These are phyloP conservation scores for Cyberlindnera euphorbiae DNA, from an alignment of 805 yeast genomes.

Conservation along the genomic window DNA sequence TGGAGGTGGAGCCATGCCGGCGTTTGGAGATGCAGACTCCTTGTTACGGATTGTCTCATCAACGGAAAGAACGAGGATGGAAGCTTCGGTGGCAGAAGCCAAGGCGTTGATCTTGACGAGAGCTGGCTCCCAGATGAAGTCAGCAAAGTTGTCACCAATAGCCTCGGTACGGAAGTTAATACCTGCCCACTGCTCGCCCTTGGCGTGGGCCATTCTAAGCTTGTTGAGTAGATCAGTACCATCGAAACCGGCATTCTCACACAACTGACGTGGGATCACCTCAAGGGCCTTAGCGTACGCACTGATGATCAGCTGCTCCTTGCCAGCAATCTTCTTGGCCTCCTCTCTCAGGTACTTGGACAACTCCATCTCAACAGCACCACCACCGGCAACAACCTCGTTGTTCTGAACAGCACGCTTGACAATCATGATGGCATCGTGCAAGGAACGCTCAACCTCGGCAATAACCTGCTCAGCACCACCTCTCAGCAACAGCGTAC, in stretches of 20 bases:
- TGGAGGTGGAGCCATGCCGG: conserved; percentile 43
- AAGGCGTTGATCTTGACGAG: conserved; percentile 91
- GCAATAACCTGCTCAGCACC: conserved; percentile 98
- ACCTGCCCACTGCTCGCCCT: conserved; percentile 90
- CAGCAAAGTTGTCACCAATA: conserved; percentile 78
- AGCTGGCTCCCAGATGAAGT: conserved; percentile 97
- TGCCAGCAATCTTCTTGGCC: conserved; percentile 86
- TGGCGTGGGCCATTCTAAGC: conserved; percentile 89
- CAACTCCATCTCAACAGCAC: conserved; percentile 97
- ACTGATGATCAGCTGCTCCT: conserved; percentile 87
- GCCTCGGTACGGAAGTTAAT: conserved; percentile 83
- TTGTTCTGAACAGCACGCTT: conserved; percentile 88
- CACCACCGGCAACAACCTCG: conserved; percentile 95
- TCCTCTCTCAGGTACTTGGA: conserved; percentile 84
- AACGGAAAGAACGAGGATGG: conserved; percentile 85
- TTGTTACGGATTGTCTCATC: conserved; percentile 88
- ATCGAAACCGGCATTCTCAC: conserved; percentile 99
- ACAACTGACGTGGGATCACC: conserved; percentile 92
- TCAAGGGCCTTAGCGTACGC: conserved; percentile 95
- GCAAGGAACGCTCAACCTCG: conserved; percentile 95
- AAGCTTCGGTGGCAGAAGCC: conserved; percentile 95
- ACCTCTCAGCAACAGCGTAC: conserved; percentile 90
- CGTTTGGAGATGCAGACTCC: conserved; percentile 51
- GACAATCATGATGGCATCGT: conserved; percentile 98
- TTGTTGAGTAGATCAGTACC: conserved; percentile 91